These are phyloP conservation scores for Naganishia sp. DNA, from an alignment of 1,284 basidiomycete genomes.

Conservation along the genomic window DNA sequence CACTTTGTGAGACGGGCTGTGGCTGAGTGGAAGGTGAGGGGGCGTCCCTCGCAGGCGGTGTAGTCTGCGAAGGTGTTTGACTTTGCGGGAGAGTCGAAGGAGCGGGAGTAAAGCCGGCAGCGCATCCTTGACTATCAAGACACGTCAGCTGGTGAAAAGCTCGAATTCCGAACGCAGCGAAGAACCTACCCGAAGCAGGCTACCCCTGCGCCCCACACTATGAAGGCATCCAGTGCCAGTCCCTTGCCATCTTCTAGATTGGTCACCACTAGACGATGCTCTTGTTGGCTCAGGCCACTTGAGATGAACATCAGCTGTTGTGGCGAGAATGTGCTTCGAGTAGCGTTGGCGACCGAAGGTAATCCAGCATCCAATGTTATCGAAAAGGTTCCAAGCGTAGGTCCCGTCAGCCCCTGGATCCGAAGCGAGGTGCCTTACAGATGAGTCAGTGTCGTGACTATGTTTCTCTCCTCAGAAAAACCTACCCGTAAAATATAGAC, in stretches of 20 bases:
- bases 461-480: background rate
- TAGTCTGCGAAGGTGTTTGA: no score
- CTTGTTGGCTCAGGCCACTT: conserved; percentile 10
- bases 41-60: no score
- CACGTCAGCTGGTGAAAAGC: background rate
- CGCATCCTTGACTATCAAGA: background rate
- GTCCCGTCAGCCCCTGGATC: conserved; percentile 20
- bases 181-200: conserved; percentile 31
- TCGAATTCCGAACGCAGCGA: background rate
- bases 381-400: conserved; percentile 11
- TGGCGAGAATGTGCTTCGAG: background rate
- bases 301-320: conserved; percentile 23
- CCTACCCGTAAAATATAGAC: conserved; percentile 28
- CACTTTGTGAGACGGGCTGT: background rate
- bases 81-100: no score
- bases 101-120: background rate
- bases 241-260: conserved; percentile 25
- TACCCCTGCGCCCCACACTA: conserved; percentile 16
- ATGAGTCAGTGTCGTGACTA: background rate
- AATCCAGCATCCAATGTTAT: conserved; percentile 4
- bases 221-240: conserved; percentile 26
- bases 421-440: conserved; percentile 21
- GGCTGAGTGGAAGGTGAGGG: no score
- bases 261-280: conserved; percentile 23
- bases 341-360: background rate